Conservation (phyloP, 2,329 filamentous ascomycete genomes). For the Moelleriella libera region DNA sequence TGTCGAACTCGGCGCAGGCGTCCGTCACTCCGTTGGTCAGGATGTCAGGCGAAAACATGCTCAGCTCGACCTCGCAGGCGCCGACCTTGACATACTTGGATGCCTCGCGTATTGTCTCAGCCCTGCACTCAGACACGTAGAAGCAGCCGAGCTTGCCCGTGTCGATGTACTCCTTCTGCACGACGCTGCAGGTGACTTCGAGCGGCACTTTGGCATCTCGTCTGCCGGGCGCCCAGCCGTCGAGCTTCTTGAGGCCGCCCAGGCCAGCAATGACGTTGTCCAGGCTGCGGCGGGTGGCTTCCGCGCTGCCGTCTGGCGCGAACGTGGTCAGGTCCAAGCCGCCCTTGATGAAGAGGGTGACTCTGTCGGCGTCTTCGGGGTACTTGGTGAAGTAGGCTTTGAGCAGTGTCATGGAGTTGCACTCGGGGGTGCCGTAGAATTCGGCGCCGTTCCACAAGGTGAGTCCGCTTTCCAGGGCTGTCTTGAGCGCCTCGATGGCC, state of each 20-base stretch:
- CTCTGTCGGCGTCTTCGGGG: constrained; percentile 47
- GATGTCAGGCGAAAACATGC: constrained; percentile 32
- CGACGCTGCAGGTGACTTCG: constrained; percentile 25
- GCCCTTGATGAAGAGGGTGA: constrained; percentile 51
- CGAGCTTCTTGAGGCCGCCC: constrained; percentile 43
- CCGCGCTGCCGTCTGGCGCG: constrained; percentile 35
- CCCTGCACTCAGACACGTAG: constrained; percentile 35
- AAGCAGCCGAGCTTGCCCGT: constrained; percentile 37
- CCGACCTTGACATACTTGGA: constrained; percentile 27
- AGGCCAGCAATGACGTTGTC: constrained; percentile 38
- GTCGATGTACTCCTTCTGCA: constrained; percentile 34
- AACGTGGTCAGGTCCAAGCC: constrained; percentile 19
- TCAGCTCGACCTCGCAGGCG: constrained; percentile 40
- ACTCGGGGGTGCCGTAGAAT: constrained; percentile 46
- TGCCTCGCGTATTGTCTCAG: constrained; percentile 32
- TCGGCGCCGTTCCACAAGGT: constrained; percentile 50
- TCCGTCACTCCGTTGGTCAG: constrained; percentile 35
- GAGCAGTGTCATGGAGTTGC: constrained; percentile 45
- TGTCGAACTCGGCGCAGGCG: constrained; percentile 46
- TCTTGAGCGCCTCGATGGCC: constrained; percentile 38
- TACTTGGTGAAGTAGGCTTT: constrained; percentile 48
- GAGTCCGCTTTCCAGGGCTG: constrained; percentile 29
- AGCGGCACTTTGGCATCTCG: constrained; percentile 36
- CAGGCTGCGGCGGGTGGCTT: constrained; percentile 39
- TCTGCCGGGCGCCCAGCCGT: constrained; percentile 45